Percentiles rank a stretch among this genome's conserved stretches.
Evolutionary conservation across 768 basidiomycete species (phyloP).

Genomic region (Pleurotus cornucopiae): DNA sequence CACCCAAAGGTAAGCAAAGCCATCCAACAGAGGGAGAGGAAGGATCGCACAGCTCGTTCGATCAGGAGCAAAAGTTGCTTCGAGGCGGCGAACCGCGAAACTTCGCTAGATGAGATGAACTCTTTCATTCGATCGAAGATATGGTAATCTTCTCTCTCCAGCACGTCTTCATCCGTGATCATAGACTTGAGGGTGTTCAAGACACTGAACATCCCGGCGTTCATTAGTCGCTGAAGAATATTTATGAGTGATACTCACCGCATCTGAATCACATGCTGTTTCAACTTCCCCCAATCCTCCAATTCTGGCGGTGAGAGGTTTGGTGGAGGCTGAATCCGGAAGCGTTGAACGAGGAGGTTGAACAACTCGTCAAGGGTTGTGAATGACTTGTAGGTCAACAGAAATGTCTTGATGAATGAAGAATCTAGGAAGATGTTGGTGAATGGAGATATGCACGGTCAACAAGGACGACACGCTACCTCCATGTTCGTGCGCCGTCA

Average conservation of each 20-base stretch:
- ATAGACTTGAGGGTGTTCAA: slow-evolving; percentile 89
- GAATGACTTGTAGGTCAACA: slow-evolving; percentile 96
- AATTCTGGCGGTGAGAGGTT: slow-evolving; percentile 57
- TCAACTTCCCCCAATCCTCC: slow-evolving; percentile 78
- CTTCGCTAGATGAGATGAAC: slow-evolving; percentile 67
- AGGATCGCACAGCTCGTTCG: slow-evolving; percentile 70
- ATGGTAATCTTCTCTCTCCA: slow-evolving; percentile 83
- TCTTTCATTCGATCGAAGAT: slow-evolving; percentile 80
- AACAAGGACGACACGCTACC: slow-evolving; percentile 38
- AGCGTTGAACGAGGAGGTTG: slow-evolving; percentile 76
- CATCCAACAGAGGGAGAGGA: neutral
- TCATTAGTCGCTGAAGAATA: no score
- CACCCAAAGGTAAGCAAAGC: slow-evolving; percentile 8
- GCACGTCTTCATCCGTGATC: slow-evolving; percentile 76
- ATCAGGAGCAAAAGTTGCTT: slow-evolving; percentile 73
- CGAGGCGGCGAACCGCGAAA: slow-evolving; percentile 61
- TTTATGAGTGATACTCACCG: slow-evolving; percentile 47
- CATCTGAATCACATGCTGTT: slow-evolving; percentile 83
- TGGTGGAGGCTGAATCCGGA: slow-evolving; percentile 71
- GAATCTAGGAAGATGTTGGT: slow-evolving; percentile 46
- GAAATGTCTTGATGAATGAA: slow-evolving; percentile 81
- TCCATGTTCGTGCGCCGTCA: slow-evolving; percentile 87
- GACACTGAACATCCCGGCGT: slow-evolving; percentile 45
- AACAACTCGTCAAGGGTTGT: slow-evolving; percentile 80
- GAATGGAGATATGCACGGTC: neutral